These are phyloP conservation scores for Heterobasidion irregulare DNA, from an alignment of 1,284 basidiomycete species.

Conservation along the genomic window DNA sequence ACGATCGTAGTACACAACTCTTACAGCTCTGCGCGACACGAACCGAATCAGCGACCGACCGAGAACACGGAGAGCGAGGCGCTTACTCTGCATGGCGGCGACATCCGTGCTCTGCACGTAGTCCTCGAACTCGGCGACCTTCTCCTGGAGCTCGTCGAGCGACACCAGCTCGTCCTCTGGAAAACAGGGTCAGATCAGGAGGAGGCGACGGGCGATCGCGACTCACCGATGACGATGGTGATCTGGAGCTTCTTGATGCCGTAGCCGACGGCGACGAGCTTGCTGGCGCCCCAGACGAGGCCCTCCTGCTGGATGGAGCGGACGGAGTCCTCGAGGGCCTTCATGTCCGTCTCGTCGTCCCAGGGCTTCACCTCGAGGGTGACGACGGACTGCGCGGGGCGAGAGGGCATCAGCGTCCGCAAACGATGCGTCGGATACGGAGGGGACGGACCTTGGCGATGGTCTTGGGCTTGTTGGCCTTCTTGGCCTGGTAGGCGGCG, in stretches of 20 bases:
- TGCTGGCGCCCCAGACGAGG: constrained; percentile 91
- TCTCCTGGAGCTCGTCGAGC: constrained; percentile 90
- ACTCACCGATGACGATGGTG: constrained; percentile 82
- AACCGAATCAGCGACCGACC: too few relatives aligned
- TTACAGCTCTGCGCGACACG: too few relatives aligned
- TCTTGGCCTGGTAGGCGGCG: constrained; percentile 90
- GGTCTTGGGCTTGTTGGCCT: constrained; percentile 86
- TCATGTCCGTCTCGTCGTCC: constrained; percentile 99
- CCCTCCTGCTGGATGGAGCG: constrained; percentile 87
- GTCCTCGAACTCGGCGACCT: constrained; percentile 84
- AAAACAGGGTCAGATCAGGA: constrained; percentile 2
- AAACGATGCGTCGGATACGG: not conserved
- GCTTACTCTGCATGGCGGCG: constrained; percentile 82
- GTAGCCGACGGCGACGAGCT: constrained; percentile 90
- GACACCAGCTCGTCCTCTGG: constrained; percentile 93
- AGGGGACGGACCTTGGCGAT: constrained; percentile 68
- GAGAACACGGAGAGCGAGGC: too few relatives aligned
- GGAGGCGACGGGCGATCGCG: constrained; percentile 21
- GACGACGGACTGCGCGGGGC: constrained; percentile 68
- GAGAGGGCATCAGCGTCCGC: constrained; percentile 12
- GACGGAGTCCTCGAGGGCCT: constrained; percentile 74
- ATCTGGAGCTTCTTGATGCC: constrained; percentile 93
- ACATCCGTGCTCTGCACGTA: constrained; percentile 94
- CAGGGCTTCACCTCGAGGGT: constrained; percentile 98
- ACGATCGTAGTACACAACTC: too few relatives aligned